Conservation (phyloP, 306 rosid genomes). For the Quercus agrifolia region DNA sequence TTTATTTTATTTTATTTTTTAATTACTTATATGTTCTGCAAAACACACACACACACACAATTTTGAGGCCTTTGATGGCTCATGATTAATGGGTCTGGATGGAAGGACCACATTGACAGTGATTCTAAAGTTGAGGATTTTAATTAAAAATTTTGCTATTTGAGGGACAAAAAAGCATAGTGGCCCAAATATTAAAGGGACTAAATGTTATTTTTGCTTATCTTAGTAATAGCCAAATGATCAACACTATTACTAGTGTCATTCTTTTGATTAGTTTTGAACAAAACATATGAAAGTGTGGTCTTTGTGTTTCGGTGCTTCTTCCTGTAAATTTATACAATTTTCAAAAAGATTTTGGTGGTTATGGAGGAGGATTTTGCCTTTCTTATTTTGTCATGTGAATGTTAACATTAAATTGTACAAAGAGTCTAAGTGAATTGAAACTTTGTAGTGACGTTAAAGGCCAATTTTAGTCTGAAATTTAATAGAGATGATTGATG, state of each 20-base stretch:
- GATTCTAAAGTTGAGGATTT: neutral
- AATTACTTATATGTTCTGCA: no score
- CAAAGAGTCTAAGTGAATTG: neutral
- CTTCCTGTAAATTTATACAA: neutral
- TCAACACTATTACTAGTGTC: neutral
- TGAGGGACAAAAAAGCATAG: no score
- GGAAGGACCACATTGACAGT: no score
- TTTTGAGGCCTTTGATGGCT: no score
- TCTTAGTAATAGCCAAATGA: neutral
- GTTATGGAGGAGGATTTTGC: constrained; percentile 12
- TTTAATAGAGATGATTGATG: neutral
- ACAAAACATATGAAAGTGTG: neutral
- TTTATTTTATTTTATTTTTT: no score
- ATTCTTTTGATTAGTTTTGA: neutral
- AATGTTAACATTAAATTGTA: constrained; percentile 2
- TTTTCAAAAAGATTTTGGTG: constrained; percentile 7
- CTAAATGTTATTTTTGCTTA: no score
- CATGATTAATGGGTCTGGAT: no score
- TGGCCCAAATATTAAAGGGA: no score
- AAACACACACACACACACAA: no score
- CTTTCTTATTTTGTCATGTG: constrained; percentile 1
- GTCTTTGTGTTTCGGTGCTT: neutral
- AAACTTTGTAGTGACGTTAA: neutral
- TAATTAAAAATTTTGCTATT: no score
- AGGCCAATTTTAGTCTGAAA: neutral